phyloP scores from a whole-genome alignment of 345 rosid species.

The Dipteronia sinensis region DNA sequence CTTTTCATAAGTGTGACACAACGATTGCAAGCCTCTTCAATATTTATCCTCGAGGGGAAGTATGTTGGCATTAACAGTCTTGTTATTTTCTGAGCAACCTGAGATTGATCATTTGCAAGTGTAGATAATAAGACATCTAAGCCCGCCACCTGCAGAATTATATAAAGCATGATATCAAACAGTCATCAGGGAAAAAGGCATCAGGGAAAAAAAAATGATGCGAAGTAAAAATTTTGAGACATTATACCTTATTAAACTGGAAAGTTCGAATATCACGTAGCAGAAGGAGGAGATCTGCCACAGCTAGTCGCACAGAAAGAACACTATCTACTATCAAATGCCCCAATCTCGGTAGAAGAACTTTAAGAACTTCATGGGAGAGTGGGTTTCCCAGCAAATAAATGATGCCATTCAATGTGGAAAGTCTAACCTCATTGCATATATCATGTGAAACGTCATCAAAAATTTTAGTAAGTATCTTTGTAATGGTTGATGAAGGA shows the following conservation, averaged over 20 bases:
- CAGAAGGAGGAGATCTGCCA: constrained; percentile 77
- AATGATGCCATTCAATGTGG: constrained; percentile 72
- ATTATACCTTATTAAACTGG: constrained; percentile 84
- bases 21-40: constrained; percentile 80
- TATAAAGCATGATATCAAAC: constrained; percentile 23
- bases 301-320: constrained; percentile 62
- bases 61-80: constrained; percentile 82
- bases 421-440: constrained; percentile 80
- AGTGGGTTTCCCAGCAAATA: constrained; percentile 92
- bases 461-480: constrained; percentile 57
- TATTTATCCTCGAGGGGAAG: constrained; percentile 69
- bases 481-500: constrained; percentile 80
- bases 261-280: constrained; percentile 63
- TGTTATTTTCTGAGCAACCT: constrained; percentile 75
- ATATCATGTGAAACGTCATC: constrained; percentile 76
- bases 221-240: constrained; percentile 10
- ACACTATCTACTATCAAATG: constrained; percentile 67
- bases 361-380: constrained; percentile 90
- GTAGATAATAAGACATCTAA: constrained; percentile 61
- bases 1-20: constrained; percentile 78
- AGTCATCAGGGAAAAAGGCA: neutral
- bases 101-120: constrained; percentile 71
- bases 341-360: constrained; percentile 74
- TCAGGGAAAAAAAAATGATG: neutral
- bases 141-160: constrained; percentile 62